phyloP scores from a whole-genome alignment of 2,329 filamentous ascomycete genomes.

The Xylariaceae sp. region DNA sequence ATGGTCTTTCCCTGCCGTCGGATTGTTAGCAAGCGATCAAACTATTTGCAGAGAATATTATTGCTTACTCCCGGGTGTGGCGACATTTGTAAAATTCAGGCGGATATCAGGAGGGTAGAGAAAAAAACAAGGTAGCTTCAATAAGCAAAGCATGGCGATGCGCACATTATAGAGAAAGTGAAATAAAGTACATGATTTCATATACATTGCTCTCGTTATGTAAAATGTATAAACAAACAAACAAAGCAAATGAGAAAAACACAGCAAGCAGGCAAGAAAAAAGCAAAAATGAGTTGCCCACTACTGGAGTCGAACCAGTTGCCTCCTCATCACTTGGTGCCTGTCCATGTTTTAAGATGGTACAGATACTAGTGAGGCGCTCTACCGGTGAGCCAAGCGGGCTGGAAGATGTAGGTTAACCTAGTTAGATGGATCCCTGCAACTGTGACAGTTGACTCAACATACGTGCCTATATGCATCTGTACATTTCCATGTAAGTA shows the following conservation, averaged over 20 bases:
- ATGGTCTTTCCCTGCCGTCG: no score
- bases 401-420: no score
- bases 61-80: no score
- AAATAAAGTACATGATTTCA: conserved; percentile 13
- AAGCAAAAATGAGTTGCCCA: conserved; percentile 15
- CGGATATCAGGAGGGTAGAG: conserved; percentile 15
- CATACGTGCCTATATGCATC: no score
- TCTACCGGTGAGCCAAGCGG: conserved; percentile 25
- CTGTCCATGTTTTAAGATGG: no score
- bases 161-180: conserved; percentile 12
- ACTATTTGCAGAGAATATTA: no score
- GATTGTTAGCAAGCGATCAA: no score
- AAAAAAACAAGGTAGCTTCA: conserved; percentile 12
- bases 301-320: conserved; percentile 26
- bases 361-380: conserved; percentile 27
- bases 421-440: not conserved
- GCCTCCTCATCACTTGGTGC: conserved; percentile 25
- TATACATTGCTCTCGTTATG: no score
- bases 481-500: no score
- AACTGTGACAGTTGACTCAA: not conserved
- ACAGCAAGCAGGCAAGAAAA: conserved; percentile 4
- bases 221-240: not conserved
- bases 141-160: conserved; percentile 4
- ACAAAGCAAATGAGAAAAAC: not conserved
- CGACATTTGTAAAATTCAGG: no score